Conservation (phyloP, 2,329 filamentous ascomycete species). For the Fusarium metavorans region DNA sequence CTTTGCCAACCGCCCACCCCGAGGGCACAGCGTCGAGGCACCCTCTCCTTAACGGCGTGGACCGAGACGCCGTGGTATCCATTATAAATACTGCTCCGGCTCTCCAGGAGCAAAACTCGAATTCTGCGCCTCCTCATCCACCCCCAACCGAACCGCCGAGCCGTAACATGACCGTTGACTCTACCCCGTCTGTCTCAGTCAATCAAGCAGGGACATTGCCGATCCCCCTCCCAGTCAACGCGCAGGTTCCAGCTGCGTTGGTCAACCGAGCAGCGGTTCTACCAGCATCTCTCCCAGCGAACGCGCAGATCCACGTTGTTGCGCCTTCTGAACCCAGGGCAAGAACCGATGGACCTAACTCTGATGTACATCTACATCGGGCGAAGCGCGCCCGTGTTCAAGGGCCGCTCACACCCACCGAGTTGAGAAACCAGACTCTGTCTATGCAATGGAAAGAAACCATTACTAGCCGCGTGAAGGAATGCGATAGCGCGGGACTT, state of each 20-base stretch:
- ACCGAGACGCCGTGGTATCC: conserved; percentile 13
- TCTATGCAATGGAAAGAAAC: conserved; percentile 20
- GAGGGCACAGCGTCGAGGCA: conserved; percentile 15
- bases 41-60: conserved; percentile 15
- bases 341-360: conserved; percentile 5
- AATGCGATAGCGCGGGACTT: conserved; percentile 8
- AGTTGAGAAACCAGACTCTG: not conserved
- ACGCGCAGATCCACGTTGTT: not conserved
- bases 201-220: conserved; percentile 7
- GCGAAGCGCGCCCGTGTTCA: conserved; percentile 31
- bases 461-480: conserved; percentile 40
- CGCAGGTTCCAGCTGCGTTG: not conserved
- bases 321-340: not conserved
- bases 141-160: conserved; percentile 4
- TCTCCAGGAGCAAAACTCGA: conserved; percentile 1
- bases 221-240: not conserved
- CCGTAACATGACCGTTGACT: not conserved
- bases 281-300: not conserved
- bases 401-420: not conserved
- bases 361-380: conserved; percentile 15
- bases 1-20: conserved; percentile 22
- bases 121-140: not conserved
- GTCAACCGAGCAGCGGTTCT: conserved; percentile 2
- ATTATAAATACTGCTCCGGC: conserved; percentile 15
- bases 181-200: not conserved